A percentile compares a stretch with the other conserved stretches of the same genome.
phyloP scores from a whole-genome alignment of 257 asterid genomes.

The Apocynum venetum region DNA sequence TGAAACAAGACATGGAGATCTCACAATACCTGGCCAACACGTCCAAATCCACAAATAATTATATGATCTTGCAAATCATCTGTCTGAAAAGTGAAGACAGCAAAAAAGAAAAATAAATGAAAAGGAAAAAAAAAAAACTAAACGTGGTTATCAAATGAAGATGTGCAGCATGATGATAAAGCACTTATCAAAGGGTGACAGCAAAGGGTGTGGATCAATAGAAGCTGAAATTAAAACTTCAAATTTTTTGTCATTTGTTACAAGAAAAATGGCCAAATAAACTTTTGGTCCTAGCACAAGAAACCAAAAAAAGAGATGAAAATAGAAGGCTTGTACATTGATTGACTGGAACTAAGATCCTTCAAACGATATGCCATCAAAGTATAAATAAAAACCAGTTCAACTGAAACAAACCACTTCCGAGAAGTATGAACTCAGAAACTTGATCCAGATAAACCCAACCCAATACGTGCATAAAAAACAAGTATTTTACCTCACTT shows the following conservation, averaged over 20 bases:
- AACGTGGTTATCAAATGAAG: neutral
- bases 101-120: neutral
- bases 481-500: conserved; percentile 69
- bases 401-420: neutral
- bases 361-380: neutral
- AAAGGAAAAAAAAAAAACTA: neutral
- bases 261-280: neutral
- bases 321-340: neutral
- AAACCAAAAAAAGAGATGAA: neutral
- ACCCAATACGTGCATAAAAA: neutral
- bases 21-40: conserved; percentile 89
- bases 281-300: conserved; percentile 1
- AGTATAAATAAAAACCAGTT: neutral
- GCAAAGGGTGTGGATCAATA: neutral
- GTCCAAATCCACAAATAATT: conserved; percentile 97
- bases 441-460: neutral
- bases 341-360: neutral
- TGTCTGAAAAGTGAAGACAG: conserved; percentile 48
- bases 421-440: neutral
- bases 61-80: conserved; percentile 99
- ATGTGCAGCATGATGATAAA: neutral
- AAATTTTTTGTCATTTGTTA: neutral
- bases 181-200: neutral
- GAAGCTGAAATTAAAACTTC: neutral
- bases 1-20: conserved; percentile 8